A percentile compares a stretch with the other conserved stretches of the same genome.
phyloP scores from a whole-genome alignment of 805 yeast genomes.

The Myxozyma geophila region DNA sequence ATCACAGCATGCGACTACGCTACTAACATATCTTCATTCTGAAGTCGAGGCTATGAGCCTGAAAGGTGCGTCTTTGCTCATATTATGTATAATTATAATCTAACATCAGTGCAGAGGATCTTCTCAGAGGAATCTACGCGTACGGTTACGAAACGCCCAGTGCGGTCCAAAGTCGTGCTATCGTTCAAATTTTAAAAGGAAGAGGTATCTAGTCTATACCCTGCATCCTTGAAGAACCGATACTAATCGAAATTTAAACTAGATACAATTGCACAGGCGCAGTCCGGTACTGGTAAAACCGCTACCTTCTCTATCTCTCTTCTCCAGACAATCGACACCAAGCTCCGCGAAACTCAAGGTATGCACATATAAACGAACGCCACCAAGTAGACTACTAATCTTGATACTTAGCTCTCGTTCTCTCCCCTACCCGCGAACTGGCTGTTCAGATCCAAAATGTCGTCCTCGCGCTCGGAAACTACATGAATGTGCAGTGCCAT shows the following conservation, averaged over 20 bases:
- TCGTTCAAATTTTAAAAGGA: constrained; percentile 75
- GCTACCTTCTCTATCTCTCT: constrained; percentile 79
- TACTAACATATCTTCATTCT: constrained; percentile 3
- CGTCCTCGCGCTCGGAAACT: constrained; percentile 84
- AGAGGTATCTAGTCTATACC: constrained; percentile 41
- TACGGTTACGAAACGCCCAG: constrained; percentile 84
- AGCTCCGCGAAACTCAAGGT: constrained; percentile 38
- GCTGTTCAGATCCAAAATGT: constrained; percentile 96
- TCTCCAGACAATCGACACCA: constrained; percentile 34
- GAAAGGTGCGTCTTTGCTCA: constrained; percentile 28
- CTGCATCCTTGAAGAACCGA: neutral
- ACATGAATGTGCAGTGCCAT: constrained; percentile 88
- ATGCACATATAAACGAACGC: neutral
- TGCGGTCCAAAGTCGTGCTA: constrained; percentile 82
- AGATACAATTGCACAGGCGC: constrained; percentile 82
- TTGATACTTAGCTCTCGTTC: constrained; percentile 81
- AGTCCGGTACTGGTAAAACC: constrained; percentile 90
- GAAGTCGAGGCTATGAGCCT: constrained; percentile 40
- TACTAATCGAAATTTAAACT: neutral
- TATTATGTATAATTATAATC: neutral
- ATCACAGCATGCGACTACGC: neutral
- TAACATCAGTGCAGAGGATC: constrained; percentile 37
- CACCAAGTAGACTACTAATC: constrained; percentile 52
- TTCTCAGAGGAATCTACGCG: constrained; percentile 67
- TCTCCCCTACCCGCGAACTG: constrained; percentile 97